These are phyloP conservation scores for Solanum gracilifrons DNA, from an alignment of 257 asterid species.

Conservation along the genomic window DNA sequence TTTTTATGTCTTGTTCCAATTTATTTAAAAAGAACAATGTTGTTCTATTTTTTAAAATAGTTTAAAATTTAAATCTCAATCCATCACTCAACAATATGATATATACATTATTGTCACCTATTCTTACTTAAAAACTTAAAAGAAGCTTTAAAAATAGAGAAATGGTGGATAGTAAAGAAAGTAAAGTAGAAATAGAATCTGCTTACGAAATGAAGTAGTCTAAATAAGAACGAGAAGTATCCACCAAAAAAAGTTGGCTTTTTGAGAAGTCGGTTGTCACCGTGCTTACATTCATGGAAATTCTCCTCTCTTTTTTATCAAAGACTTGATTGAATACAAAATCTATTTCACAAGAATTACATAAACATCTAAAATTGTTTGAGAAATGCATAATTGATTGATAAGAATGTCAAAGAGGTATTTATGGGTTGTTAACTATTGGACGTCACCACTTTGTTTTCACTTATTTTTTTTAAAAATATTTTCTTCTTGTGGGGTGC, in stretches of 20 bases:
- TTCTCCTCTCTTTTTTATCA: not conserved
- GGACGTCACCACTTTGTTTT: not conserved
- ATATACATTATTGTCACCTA: not conserved
- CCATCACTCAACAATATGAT: not conserved
- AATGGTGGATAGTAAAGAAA: not conserved
- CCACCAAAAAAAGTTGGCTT: not conserved
- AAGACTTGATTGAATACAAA: not conserved
- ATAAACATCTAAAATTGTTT: too few relatives aligned
- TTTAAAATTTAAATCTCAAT: not conserved
- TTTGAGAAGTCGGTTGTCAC: not conserved
- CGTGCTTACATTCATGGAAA: not conserved
- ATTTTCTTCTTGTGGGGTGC: conserved; percentile 5
- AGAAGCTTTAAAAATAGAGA: not conserved
- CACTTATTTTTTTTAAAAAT: not conserved
- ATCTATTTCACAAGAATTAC: not conserved
- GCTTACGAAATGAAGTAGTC: not conserved
- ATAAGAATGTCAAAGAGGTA: not conserved
- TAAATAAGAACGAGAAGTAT: not conserved
- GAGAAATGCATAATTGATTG: not conserved
- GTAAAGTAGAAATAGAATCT: not conserved
- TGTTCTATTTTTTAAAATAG: not conserved
- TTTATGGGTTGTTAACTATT: not conserved
- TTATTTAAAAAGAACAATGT: not conserved
- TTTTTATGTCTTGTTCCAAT: not conserved
- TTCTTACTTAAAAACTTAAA: not conserved